phyloP scores from a whole-genome alignment of 2,329 filamentous ascomycete species.

The Xylariales sp. region DNA sequence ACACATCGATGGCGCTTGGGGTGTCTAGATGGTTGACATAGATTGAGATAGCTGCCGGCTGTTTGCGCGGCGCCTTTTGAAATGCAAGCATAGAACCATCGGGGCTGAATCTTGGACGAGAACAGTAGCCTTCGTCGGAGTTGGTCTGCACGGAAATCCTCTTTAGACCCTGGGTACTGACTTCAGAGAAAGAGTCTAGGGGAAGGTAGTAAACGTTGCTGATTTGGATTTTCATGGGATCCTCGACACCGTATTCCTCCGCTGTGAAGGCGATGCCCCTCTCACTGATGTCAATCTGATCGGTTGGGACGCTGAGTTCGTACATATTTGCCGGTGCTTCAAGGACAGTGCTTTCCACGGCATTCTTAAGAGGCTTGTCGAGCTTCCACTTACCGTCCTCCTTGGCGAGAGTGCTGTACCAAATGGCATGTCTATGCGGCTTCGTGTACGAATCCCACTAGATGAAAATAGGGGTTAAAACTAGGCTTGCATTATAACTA shows the following conservation, averaged over 20 bases:
- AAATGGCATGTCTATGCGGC: slow-evolving; percentile 29
- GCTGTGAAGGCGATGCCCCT: slow-evolving; percentile 31
- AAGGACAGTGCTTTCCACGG: slow-evolving; percentile 25
- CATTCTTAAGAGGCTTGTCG: slow-evolving; percentile 26
- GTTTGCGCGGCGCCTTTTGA: slow-evolving; percentile 20
- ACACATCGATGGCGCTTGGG: slow-evolving; percentile 24
- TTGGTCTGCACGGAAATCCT: slow-evolving; percentile 18
- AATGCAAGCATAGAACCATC: slow-evolving; percentile 33
- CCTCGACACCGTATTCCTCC: slow-evolving; percentile 13
- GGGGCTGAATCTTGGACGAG: slow-evolving; percentile 31
- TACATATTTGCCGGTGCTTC: slow-evolving; percentile 27
- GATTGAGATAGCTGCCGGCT: slow-evolving; percentile 23
- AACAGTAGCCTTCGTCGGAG: slow-evolving; percentile 8
- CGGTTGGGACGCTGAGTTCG: slow-evolving; percentile 15
- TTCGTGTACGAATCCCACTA: slow-evolving; percentile 30
- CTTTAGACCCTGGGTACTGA: slow-evolving; percentile 16
- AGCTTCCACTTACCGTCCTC: slow-evolving; percentile 27
- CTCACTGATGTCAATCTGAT: slow-evolving; percentile 29
- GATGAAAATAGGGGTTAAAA: not conserved
- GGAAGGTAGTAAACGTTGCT: slow-evolving; percentile 29
- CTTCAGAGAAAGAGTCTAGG: slow-evolving; percentile 26
- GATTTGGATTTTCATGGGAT: slow-evolving; percentile 12
- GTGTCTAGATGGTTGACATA: slow-evolving; percentile 26
- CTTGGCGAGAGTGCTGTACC: slow-evolving; percentile 31
- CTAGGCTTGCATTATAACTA: too few species aligned